Conservation (phyloP, 2,329 filamentous ascomycete species). For the Xylariaceae sp. region DNA sequence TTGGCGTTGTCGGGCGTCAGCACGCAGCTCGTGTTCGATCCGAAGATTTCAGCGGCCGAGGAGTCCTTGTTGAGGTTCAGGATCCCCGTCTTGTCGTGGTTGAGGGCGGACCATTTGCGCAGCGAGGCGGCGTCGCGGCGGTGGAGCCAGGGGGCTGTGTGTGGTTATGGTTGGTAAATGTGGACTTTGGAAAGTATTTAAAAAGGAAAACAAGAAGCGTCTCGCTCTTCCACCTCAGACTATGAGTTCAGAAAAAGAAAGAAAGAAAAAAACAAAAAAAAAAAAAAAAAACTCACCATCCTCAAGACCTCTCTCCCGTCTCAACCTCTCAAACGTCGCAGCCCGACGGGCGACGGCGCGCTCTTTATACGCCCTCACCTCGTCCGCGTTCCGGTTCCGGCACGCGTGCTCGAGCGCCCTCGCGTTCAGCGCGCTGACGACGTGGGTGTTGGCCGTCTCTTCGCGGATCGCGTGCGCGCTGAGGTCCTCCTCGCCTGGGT, state of each 20-base stretch:
- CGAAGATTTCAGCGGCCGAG: conserved; percentile 31
- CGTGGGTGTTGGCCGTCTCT: conserved; percentile 25
- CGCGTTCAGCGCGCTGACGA: conserved; percentile 26
- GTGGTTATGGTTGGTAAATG: too few relatives aligned
- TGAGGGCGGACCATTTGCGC: conserved; percentile 32
- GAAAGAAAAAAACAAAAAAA: too few relatives aligned
- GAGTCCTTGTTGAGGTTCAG: conserved; percentile 30
- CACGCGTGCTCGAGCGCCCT: conserved; percentile 35
- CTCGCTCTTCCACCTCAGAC: too few relatives aligned
- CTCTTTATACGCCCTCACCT: conserved; percentile 35
- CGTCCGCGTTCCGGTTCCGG: conserved; percentile 33
- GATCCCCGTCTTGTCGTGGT: conserved; percentile 34
- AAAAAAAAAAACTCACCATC: conserved; percentile 26
- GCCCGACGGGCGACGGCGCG: conserved; percentile 35
- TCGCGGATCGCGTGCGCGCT: conserved; percentile 25
- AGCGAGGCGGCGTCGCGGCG: conserved; percentile 34
- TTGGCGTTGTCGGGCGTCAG: conserved; percentile 38
- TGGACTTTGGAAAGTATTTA: too few relatives aligned
- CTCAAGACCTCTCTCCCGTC: conserved; percentile 28
- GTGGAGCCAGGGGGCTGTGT: conserved; percentile 26
- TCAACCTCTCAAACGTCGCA: conserved; percentile 34
- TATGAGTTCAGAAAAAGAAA: too few relatives aligned
- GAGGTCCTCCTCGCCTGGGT: conserved; percentile 28
- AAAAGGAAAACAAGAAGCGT: too few relatives aligned
- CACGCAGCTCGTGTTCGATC: conserved; percentile 38